A percentile compares a stretch with the other conserved stretches of the same genome.
Conservation (phyloP, 2,329 filamentous ascomycete species). For the Alternaria postmessia region DNA sequence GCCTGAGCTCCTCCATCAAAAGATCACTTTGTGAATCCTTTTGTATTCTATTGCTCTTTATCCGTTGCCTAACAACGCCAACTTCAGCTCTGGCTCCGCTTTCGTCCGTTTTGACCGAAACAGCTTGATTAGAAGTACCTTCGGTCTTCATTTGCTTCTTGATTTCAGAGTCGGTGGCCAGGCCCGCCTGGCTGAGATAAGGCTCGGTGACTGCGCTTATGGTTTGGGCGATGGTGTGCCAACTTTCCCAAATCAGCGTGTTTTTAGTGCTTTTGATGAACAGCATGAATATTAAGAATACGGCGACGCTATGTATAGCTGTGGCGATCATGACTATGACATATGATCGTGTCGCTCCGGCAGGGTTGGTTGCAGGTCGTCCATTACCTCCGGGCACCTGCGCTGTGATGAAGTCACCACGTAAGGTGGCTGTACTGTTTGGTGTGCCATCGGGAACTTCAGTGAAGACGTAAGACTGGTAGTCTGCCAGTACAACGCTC, state of each 20-base stretch:
- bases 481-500: neutral
- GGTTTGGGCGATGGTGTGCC: neutral
- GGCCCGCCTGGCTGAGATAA: neutral
- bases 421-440: accelerated
- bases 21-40: neutral
- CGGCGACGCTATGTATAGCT: neutral
- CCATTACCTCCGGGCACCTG: neutral
- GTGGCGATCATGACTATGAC: neutral
- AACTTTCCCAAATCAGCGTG: neutral
- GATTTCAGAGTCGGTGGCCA: neutral
- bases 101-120: neutral
- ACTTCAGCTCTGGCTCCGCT: neutral
- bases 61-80: neutral
- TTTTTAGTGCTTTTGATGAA: neutral
- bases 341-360: neutral
- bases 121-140: neutral
- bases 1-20: neutral
- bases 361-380: neutral
- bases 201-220: neutral
- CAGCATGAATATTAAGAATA: accelerated
- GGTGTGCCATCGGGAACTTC: neutral
- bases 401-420: neutral
- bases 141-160: neutral
- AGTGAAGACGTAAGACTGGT: neutral
- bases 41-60: neutral